Evolutionary conservation across 169 alveolate genomes (phyloP), one percentile per base, ranked within the genome.

Genomic region (Plasmodium gallinaceum): DNA sequence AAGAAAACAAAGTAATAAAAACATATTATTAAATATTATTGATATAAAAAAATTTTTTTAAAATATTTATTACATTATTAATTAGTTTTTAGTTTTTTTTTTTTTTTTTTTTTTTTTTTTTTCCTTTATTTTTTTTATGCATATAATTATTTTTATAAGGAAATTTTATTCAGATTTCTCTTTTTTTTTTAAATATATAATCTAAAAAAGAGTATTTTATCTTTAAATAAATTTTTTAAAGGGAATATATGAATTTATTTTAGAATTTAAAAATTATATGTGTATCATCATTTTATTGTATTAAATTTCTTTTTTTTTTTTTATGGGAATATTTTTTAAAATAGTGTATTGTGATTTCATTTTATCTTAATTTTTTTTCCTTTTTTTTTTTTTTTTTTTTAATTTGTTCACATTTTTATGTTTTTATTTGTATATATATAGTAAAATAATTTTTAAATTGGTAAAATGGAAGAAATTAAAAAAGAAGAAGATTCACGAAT

Each of bases 391-490:
- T 54, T 54, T 54, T 54, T 54, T n/a, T 54, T 54, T n/a, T 0
- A 16, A 16, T n/a, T 54, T n/a, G 16, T 52, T 16, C 22, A 52
- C 7, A 14, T 14, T 51, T 14, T 51, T 51, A 42, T 66, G 42
- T 71, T 9, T 71, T 18, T 54, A 71, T 71, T 18, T 54, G n/a
- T 48, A 46, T 48, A 20, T 20, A 46, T 70, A 46, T 70, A 70
- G 7, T 61, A 61, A 61, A 10, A 7, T 18, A 8, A 7, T 61
- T 7, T 24, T 22, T 57, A 57, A 70, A 70, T n/a, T 7, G 37
- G 10, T 5, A 54, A 46, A 46, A 83, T 83, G 91, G 70, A 83
- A 26, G 83, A 58, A 7, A 10, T 18, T 0, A 71, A 22, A 22
- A n/a, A 32, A 26, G 83, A 68, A 68, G 37, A 43, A 16, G 58